phyloP scores from a whole-genome alignment of 1,284 basidiomycete genomes.

The Cryptococcus sp. region DNA sequence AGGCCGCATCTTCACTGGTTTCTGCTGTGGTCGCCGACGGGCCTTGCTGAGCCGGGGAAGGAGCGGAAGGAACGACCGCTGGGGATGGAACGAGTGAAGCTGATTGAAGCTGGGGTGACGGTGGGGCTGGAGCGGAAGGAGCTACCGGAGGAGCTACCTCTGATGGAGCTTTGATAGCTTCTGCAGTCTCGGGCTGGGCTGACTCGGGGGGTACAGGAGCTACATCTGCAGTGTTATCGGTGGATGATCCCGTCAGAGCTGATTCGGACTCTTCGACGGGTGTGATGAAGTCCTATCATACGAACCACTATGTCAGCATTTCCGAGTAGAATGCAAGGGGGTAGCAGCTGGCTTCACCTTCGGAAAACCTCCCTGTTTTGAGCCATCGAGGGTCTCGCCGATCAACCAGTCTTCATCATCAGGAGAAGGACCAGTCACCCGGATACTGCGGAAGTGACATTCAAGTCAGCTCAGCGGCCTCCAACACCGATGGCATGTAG shows the following conservation, averaged over 20 bases:
- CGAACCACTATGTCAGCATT: constrained; percentile 12
- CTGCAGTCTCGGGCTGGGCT: constrained; percentile 1
- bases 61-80: constrained; percentile 46
- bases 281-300: constrained; percentile 43
- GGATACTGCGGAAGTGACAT: constrained; percentile 34
- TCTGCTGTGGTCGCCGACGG: constrained; percentile 14
- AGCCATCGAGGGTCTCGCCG: constrained; percentile 49
- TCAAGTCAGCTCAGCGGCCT: too few species aligned
- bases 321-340: background rate
- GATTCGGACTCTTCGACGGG: constrained; percentile 29
- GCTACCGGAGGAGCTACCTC: constrained; percentile 21
- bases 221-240: constrained; percentile 1
- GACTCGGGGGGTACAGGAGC: constrained; percentile 1
- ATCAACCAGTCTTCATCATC: constrained; percentile 54
- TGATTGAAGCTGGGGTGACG: constrained; percentile 28
- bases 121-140: constrained; percentile 20
- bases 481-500: too few species aligned
- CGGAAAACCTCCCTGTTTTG: constrained; percentile 49
- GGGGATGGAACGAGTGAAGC: constrained; percentile 22
- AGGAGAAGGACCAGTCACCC: constrained; percentile 48
- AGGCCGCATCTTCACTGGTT: constrained; percentile 22
- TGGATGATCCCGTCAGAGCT: background rate
- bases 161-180: background rate
- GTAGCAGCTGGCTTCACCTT: constrained; percentile 33
- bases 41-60: constrained; percentile 47